Percentiles rank a stretch among this genome's conserved stretches.
phyloP scores from a whole-genome alignment of 1,139 yeast species.

The Hansenula sp. region DNA sequence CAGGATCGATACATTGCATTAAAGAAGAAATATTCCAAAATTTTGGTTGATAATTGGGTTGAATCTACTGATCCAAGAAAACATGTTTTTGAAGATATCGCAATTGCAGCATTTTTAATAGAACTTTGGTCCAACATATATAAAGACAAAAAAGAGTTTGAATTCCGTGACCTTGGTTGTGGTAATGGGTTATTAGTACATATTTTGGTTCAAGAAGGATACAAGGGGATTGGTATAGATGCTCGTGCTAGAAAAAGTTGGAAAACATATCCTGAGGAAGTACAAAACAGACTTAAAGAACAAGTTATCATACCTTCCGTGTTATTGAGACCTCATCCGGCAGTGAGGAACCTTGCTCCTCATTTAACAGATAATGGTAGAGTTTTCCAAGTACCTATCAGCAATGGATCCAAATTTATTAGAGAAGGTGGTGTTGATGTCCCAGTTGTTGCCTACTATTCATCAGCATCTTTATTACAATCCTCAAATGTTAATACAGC shows the following conservation, averaged over 20 bases:
- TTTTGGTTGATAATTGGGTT: constrained; percentile 78
- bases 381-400: constrained; percentile 48
- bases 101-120: constrained; percentile 92
- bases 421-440: constrained; percentile 12
- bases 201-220: constrained; percentile 75
- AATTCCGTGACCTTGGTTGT: constrained; percentile 89
- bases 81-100: constrained; percentile 94
- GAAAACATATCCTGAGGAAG: constrained; percentile 62
- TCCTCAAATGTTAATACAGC: constrained; percentile 64
- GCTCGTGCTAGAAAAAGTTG: constrained; percentile 90
- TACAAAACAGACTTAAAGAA: constrained; percentile 56
- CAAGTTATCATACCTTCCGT: constrained; percentile 78
- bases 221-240: constrained; percentile 79
- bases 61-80: constrained; percentile 93
- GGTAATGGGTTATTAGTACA: constrained; percentile 89
- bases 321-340: constrained; percentile 64
- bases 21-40: constrained; percentile 77
- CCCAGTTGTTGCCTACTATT: constrained; percentile 24
- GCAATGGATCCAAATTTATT: constrained; percentile 14
- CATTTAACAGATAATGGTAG: constrained; percentile 55
- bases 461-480: constrained; percentile 34
- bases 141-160: constrained; percentile 41
- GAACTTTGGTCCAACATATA: constrained; percentile 76
- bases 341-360: constrained; percentile 49
- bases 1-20: constrained; percentile 78